phyloP scores from a whole-genome alignment of 257 asterid species.

The Vinca minor region DNA sequence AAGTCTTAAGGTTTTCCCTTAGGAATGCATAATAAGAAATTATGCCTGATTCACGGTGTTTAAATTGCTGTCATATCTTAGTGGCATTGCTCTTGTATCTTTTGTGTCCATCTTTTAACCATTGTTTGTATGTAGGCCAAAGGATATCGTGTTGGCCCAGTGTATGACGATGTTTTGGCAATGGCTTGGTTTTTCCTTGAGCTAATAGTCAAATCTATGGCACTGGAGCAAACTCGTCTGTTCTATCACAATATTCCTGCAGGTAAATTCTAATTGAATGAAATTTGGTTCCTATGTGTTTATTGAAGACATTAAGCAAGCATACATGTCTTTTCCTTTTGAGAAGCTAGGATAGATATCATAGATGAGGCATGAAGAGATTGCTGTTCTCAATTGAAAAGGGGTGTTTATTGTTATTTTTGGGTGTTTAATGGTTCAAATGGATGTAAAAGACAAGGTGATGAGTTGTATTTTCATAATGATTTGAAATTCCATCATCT shows the following conservation, averaged over 20 bases:
- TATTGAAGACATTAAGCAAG: too few species aligned
- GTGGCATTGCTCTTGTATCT: not conserved
- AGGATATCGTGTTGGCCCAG: slow-evolving; percentile 99
- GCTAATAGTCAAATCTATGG: slow-evolving; percentile 92
- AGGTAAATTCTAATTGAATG: slow-evolving; percentile 35
- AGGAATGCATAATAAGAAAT: not conserved
- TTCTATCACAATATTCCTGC: slow-evolving; percentile 78
- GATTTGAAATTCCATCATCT: too few species aligned
- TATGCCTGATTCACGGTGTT: not conserved
- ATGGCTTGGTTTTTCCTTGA: slow-evolving; percentile 99
- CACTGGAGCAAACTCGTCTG: slow-evolving; percentile 90
- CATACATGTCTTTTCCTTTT: not conserved
- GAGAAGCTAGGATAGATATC: not conserved
- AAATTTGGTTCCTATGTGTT: not conserved
- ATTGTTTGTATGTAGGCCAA: slow-evolving; percentile 55
- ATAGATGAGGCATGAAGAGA: too few species aligned
- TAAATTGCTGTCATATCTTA: not conserved
- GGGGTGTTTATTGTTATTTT: too few species aligned
- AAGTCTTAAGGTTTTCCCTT: not conserved
- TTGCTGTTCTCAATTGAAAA: too few species aligned
- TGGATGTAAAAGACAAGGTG: too few species aligned
- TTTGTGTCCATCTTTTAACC: slow-evolving; percentile 10
- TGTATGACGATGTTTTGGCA: slow-evolving; percentile 97
- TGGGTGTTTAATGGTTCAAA: too few species aligned
- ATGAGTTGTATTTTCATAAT: too few species aligned